phyloP scores from a whole-genome alignment of 2,329 filamentous ascomycete species.

The Beauveria pseudobassiana region DNA sequence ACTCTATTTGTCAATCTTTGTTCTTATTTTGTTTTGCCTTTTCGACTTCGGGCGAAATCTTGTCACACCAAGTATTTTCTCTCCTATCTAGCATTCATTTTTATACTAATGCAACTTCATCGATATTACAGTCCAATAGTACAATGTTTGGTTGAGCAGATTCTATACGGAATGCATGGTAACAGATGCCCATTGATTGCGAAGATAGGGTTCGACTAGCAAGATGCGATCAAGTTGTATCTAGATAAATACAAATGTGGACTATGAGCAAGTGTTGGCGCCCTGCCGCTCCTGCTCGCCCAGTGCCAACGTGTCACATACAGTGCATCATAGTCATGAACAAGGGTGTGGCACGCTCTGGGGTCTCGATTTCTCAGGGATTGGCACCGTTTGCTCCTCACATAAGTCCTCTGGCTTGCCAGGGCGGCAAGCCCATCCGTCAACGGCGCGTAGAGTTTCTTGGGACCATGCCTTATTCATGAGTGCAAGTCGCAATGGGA shows the following conservation, averaged over 20 bases:
- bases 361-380: not conserved
- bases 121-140: not conserved
- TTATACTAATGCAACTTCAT: not conserved
- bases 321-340: not conserved
- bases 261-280: not conserved
- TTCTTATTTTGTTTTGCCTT: not conserved
- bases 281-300: too few species aligned
- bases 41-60: not conserved
- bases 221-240: conserved; percentile 7
- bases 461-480: conserved; percentile 55
- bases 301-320: not conserved
- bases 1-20: conserved; percentile 9
- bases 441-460: conserved; percentile 43
- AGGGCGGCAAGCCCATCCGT: conserved; percentile 42
- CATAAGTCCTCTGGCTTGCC: conserved; percentile 44
- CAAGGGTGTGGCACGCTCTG: not conserved
- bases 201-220: not conserved
- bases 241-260: not conserved
- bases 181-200: not conserved
- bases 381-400: conserved; percentile 4
- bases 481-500: conserved; percentile 51
- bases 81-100: not conserved
- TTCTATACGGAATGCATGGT: not conserved
- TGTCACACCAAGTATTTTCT: not conserved
- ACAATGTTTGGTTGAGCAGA: not conserved